Base-by-base conservation (phyloP, 148 eudicot species). In the Limonium bicolor region DNA sequence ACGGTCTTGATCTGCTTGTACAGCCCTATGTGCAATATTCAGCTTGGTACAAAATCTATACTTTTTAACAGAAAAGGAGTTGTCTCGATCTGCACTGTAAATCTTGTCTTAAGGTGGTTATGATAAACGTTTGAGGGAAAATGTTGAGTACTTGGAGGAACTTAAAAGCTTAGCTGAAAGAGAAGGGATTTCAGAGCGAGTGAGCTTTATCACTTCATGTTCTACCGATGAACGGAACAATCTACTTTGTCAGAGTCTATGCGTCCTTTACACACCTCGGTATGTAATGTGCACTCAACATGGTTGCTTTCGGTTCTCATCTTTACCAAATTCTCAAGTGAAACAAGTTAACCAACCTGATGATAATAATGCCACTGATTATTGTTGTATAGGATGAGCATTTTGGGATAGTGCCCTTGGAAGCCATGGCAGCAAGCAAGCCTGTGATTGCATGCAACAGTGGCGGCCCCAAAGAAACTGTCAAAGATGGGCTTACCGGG, bases 221-320 rank as follows among this genome's bases (percentile, higher is more conserved):
- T 71, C 97, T 2, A 90, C 97, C 21, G 51, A 67, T 34, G 95
- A 84, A 67, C 72, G 95, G 46, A 84, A 90, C 44, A 35, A 64
- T 13, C 76, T 90, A 36, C 80, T 90, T 19, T 80, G 93, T 4
- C 53, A 84, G 48, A 80, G 93, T 54, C 53, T 90, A 0, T 77
- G 93, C 18, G 93, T 80, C 27, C 79, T 90, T 16, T 90, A 90
- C 51, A 90, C 97, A n/a, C 95, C 97, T 6, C 70, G 95, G 97
- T 84, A 27, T 15, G 41, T 54, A n/a, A n/a, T n/a, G n/a, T n/a
- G n/a, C n/a, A n/a, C n/a, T n/a, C n/a, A n/a, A n/a, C n/a, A n/a
- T n/a, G n/a, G n/a, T n/a, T n/a, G n/a, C n/a, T n/a, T n/a, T n/a
- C n/a, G n/a, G 15, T 24, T 33, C 31, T n/a, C 23, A 17, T 16